phyloP scores from a whole-genome alignment of 257 asterid species.

The Nicotiana obtusifolia region DNA sequence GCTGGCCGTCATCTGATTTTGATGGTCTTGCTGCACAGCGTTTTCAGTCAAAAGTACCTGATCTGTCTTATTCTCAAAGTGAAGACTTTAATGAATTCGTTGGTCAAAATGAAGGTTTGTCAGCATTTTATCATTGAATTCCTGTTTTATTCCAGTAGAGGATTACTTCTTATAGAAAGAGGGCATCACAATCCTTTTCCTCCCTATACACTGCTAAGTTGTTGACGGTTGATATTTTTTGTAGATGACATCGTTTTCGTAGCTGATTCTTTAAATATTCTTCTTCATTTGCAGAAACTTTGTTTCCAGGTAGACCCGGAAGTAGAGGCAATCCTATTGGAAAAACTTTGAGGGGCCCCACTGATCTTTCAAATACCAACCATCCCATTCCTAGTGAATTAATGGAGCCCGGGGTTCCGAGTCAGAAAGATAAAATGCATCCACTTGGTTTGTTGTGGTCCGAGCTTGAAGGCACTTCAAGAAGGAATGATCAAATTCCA shows the following conservation, averaged over 20 bases:
- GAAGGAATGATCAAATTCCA: constrained; percentile 46
- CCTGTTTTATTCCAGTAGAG: background rate
- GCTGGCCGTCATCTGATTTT: constrained; percentile 55
- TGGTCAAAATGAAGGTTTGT: constrained; percentile 65
- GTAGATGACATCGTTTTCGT: background rate
- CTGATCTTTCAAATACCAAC: constrained; percentile 35
- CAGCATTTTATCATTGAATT: constrained; percentile 5
- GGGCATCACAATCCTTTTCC: background rate
- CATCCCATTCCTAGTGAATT: constrained; percentile 32
- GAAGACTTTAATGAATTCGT: constrained; percentile 42
- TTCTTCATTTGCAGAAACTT: constrained; percentile 40
- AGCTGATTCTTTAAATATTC: background rate
- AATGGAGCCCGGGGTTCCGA: constrained; percentile 34
- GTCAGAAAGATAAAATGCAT: constrained; percentile 52
- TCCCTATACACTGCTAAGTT: background rate
- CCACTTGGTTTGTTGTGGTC: constrained; percentile 86
- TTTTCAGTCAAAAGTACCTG: constrained; percentile 36
- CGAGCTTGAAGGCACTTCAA: constrained; percentile 69
- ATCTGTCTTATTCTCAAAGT: constrained; percentile 38
- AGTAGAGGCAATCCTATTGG: constrained; percentile 56
- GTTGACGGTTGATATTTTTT: background rate
- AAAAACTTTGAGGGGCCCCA: constrained; percentile 32
- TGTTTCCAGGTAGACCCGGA: constrained; percentile 82
- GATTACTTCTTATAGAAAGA: background rate
- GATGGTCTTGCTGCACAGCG: constrained; percentile 38